These are phyloP conservation scores for Isabelozyma heimii DNA, from an alignment of 805 yeast species.

Conservation along the genomic window DNA sequence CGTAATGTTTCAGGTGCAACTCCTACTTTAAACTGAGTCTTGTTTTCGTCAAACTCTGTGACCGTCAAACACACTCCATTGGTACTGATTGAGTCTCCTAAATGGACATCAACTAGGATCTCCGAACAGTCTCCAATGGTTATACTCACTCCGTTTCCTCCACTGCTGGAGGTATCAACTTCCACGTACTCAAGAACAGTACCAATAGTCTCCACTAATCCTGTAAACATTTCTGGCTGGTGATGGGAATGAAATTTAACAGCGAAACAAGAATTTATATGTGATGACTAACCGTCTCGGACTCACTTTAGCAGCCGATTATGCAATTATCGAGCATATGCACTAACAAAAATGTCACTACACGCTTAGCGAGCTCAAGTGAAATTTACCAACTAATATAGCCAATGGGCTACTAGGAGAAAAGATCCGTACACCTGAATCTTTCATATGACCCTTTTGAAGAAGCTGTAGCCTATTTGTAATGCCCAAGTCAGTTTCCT, in stretches of 20 bases:
- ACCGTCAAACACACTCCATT: slow-evolving; percentile 93
- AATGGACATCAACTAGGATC: slow-evolving; percentile 75
- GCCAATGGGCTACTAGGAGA: too few species aligned
- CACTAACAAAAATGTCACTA: neutral
- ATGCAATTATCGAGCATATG: neutral
- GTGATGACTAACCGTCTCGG: neutral
- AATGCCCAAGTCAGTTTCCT: too few species aligned
- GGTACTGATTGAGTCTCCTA: slow-evolving; percentile 91
- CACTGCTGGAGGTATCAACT: slow-evolving; percentile 49
- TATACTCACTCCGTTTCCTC: slow-evolving; percentile 75
- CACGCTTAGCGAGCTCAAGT: too few species aligned
- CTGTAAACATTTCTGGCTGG: slow-evolving; percentile 72
- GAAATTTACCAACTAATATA: too few species aligned
- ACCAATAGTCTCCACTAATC: slow-evolving; percentile 85
- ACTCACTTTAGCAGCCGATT: neutral
- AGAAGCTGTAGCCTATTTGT: too few species aligned
- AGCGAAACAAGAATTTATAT: neutral
- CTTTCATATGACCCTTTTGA: too few species aligned
- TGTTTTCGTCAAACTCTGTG: slow-evolving; percentile 61
- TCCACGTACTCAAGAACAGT: slow-evolving; percentile 48
- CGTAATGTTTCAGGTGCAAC: slow-evolving; percentile 89
- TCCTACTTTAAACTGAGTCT: slow-evolving; percentile 75
- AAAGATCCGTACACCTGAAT: too few species aligned
- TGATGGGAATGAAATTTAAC: neutral
- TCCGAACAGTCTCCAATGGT: slow-evolving; percentile 58